Percentiles rank a stretch among this genome's conserved stretches.
These are phyloP conservation scores for Xylariaceae sp. DNA, from an alignment of 2,329 filamentous ascomycete species.

Conservation along the genomic window DNA sequence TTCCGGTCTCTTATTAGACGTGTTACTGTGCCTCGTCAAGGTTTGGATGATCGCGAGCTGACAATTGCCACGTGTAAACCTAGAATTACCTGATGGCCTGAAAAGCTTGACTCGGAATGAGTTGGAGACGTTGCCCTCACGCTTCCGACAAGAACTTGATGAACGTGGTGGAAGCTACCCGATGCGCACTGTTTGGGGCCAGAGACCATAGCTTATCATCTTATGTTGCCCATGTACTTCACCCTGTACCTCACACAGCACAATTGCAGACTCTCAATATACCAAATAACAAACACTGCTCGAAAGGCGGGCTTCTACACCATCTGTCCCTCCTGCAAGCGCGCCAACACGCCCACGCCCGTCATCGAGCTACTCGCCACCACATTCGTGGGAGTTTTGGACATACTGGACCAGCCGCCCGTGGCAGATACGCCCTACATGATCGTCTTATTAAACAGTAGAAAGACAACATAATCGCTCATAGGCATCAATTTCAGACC, in stretches of 20 bases:
- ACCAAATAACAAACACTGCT: background rate
- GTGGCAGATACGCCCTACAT: constrained; percentile 1
- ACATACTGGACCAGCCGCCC: constrained; percentile 1
- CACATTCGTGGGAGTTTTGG: constrained; percentile 4
- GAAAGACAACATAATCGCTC: background rate
- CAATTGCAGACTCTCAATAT: too few species aligned
- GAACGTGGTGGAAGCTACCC: background rate
- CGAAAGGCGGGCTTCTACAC: background rate
- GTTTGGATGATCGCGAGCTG: too few species aligned
- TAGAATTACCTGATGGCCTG: background rate
- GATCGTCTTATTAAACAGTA: constrained; percentile 4
- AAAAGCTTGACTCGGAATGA: background rate
- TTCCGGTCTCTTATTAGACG: too few species aligned
- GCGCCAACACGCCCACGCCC: constrained; percentile 3
- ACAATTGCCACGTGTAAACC: too few species aligned
- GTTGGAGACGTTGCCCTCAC: background rate
- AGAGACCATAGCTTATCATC: too few species aligned
- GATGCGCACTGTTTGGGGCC: background rate
- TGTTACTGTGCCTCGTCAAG: too few species aligned
- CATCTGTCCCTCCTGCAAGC: constrained; percentile 2
- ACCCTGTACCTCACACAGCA: too few species aligned
- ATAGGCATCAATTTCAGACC: background rate
- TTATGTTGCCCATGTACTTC: too few species aligned
- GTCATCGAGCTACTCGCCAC: constrained; percentile 1
- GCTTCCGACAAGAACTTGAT: background rate